Percentiles rank a stretch among this genome's conserved stretches.
Evolutionary conservation across 768 basidiomycete genomes (phyloP).

Genomic region (Podaxis mareebaensis): DNA sequence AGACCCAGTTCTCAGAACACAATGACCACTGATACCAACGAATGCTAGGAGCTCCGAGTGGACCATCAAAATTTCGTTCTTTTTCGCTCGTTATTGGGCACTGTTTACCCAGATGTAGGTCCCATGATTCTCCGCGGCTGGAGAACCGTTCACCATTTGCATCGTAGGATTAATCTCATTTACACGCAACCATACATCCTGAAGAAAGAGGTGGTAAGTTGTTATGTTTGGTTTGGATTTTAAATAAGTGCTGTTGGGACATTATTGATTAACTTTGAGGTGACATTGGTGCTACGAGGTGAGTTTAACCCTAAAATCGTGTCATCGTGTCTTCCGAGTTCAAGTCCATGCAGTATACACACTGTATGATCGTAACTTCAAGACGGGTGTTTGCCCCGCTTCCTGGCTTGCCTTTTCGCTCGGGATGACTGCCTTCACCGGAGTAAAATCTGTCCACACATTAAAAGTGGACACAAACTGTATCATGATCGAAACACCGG

Average conservation of each 20-base stretch:
- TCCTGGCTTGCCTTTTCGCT: not conserved
- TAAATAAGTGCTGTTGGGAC: not conserved
- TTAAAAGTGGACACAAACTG: slow-evolving; percentile 4
- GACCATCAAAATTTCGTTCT: not conserved
- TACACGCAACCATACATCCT: not conserved
- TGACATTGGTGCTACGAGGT: slow-evolving; percentile 8
- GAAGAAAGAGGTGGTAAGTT: not conserved
- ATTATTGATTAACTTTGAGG: not conserved
- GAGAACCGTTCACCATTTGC: not conserved
- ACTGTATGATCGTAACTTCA: not conserved
- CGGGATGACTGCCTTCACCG: not conserved
- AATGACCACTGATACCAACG: not conserved
- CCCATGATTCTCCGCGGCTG: not conserved
- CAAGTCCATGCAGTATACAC: not conserved
- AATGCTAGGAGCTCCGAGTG: not conserved
- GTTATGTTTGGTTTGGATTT: slow-evolving; percentile 1
- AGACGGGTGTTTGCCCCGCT: not conserved
- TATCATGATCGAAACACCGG: not conserved
- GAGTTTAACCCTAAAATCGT: not conserved
- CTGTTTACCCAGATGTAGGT: not conserved
- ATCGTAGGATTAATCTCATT: not conserved
- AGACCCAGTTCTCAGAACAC: not conserved
- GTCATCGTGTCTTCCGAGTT: not conserved
- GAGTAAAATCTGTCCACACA: not conserved
- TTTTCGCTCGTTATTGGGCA: slow-evolving; percentile 1